A percentile compares a stretch with the other conserved stretches of the same genome.
These are phyloP conservation scores for Emergomyces orientalis DNA, from an alignment of 2,329 filamentous ascomycete genomes.

Conservation along the genomic window DNA sequence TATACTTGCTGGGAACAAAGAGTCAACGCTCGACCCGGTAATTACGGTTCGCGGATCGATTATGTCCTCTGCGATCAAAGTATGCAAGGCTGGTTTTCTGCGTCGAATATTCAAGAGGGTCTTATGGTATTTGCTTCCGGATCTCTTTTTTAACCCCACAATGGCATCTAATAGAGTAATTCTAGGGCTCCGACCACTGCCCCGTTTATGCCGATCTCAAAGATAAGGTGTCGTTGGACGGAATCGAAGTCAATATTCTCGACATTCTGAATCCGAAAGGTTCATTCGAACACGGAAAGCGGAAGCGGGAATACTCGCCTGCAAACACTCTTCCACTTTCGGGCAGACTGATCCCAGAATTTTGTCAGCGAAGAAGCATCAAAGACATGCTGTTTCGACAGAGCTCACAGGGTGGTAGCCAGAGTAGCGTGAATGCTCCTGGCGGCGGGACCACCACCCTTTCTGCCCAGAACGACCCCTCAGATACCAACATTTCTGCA, in stretches of 20 bases:
- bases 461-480: background rate
- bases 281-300: conserved; percentile 58
- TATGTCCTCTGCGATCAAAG: conserved; percentile 76
- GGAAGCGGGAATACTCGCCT: conserved; percentile 55
- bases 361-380: conserved; percentile 73
- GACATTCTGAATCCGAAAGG: conserved; percentile 72
- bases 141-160: conserved; percentile 4
- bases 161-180: conserved; percentile 16
- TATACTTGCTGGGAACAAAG: conserved; percentile 96
- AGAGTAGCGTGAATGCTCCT: background rate
- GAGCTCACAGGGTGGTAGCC: background rate
- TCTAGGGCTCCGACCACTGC: conserved; percentile 82
- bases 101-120: conserved; percentile 83
- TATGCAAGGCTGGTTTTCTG: conserved; percentile 70
- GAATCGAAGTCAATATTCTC: conserved; percentile 45
- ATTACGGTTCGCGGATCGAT: conserved; percentile 87
- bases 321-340: conserved; percentile 65
- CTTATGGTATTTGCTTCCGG: conserved; percentile 48
- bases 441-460: background rate
- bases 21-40: conserved; percentile 89
- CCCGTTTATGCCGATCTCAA: conserved; percentile 74
- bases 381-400: conserved; percentile 76
- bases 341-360: conserved; percentile 76
- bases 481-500: background rate
- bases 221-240: conserved; percentile 49